phyloP scores from a whole-genome alignment of 2,329 filamentous ascomycete species.

The Magnaporthiopsis rhizophila region DNA sequence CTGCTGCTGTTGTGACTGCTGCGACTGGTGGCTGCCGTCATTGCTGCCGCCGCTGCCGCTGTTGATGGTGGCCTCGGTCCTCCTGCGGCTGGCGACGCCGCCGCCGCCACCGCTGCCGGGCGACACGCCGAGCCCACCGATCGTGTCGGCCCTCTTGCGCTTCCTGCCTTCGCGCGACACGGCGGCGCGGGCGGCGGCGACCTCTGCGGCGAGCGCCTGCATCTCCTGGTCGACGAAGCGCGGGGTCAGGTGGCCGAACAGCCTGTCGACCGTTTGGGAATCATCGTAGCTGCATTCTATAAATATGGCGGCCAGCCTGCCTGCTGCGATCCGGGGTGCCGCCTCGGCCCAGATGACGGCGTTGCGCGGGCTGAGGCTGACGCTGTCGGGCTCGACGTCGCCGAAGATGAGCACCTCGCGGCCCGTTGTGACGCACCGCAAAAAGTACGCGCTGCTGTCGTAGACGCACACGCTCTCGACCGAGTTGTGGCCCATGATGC shows the following conservation, averaged over 20 bases:
- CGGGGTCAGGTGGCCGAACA: conserved; percentile 87
- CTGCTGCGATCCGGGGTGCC: conserved; percentile 70
- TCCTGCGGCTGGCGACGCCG: conserved; percentile 12
- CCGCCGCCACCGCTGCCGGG: neutral
- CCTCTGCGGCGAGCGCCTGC: conserved; percentile 59
- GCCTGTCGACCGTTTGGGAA: conserved; percentile 62
- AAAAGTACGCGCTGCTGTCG: conserved; percentile 90
- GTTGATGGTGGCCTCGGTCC: conserved; percentile 11
- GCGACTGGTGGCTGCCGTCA: conserved; percentile 7
- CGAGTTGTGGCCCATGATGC: conserved; percentile 4
- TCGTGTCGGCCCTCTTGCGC: conserved; percentile 51
- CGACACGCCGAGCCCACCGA: conserved; percentile 14
- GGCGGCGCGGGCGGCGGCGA: conserved; percentile 43
- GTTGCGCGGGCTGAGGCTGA: conserved; percentile 77
- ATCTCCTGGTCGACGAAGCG: conserved; percentile 76
- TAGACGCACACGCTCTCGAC: conserved; percentile 53
- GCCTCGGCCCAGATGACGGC: conserved; percentile 80
- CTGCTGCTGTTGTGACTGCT: conserved; percentile 12
- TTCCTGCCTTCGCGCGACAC: conserved; percentile 43
- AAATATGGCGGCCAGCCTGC: conserved; percentile 71
- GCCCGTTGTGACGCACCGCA: conserved; percentile 63
- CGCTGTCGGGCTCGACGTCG: conserved; percentile 85
- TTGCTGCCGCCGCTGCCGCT: neutral
- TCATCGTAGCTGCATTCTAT: conserved; percentile 95
- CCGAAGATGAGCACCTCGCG: conserved; percentile 88